phyloP scores from a whole-genome alignment of 257 asterid genomes.

The Scutellaria baicalensis region DNA sequence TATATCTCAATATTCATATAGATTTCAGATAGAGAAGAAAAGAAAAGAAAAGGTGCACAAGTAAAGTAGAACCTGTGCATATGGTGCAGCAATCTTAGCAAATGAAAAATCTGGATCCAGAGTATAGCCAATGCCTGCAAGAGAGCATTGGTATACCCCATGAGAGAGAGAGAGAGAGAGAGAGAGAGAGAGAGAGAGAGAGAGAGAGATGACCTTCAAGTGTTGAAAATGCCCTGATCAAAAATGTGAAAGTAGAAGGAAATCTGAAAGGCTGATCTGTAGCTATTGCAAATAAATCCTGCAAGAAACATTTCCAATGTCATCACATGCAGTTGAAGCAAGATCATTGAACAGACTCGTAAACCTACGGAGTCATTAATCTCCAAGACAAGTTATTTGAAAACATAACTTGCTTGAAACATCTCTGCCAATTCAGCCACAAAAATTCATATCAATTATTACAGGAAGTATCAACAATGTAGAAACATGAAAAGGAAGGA shows the following conservation, averaged over 20 bases:
- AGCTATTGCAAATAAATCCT: conserved; percentile 93
- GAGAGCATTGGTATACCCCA: conserved; percentile 11
- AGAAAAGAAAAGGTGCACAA: background rate
- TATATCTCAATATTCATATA: background rate
- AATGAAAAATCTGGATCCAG: conserved; percentile 82
- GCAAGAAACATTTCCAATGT: conserved; percentile 9
- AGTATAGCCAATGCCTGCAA: conserved; percentile 66
- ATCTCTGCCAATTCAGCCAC: background rate
- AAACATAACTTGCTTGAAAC: background rate
- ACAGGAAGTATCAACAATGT: background rate
- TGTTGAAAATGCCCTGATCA: conserved; percentile 83
- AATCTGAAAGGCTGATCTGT: conserved; percentile 85
- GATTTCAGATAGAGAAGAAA: background rate
- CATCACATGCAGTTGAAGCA: background rate
- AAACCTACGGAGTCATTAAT: background rate
- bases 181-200: conserved; percentile 17
- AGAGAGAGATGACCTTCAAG: conserved; percentile 67
- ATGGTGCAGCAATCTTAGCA: conserved; percentile 82
- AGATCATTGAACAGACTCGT: background rate
- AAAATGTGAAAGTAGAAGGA: conserved; percentile 84
- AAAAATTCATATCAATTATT: no score
- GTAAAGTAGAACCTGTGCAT: conserved; percentile 56
- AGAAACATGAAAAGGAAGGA: background rate
- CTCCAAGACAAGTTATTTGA: background rate
- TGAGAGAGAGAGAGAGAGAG: conserved; percentile 23